Percentiles rank a stretch among this genome's conserved stretches.
phyloP scores from a whole-genome alignment of 371 early-diverging fungal species.

The Mucor circinelloides region DNA sequence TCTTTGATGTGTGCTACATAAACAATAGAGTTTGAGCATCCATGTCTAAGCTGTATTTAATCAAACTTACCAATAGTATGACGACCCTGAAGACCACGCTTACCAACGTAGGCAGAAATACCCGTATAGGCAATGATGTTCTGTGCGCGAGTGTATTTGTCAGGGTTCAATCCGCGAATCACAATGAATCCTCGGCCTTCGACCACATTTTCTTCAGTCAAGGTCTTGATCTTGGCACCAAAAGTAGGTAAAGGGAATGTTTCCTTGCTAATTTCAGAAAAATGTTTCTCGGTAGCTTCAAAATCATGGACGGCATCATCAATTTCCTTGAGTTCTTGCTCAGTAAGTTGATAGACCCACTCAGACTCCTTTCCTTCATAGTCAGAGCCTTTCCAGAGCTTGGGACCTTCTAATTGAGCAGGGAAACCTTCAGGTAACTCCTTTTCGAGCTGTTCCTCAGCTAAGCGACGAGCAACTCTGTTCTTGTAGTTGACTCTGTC shows the following conservation, averaged over 20 bases:
- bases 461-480: slow-evolving; percentile 29
- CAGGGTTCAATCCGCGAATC: slow-evolving; percentile 32
- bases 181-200: slow-evolving; percentile 34
- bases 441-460: slow-evolving; percentile 21
- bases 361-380: slow-evolving; percentile 30
- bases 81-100: slow-evolving; percentile 30
- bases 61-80: slow-evolving; percentile 24
- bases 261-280: slow-evolving; percentile 20
- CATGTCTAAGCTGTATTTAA: not conserved
- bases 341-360: slow-evolving; percentile 29
- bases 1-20: slow-evolving; percentile 32
- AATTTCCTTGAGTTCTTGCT: slow-evolving; percentile 28
- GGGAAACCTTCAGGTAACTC: slow-evolving; percentile 35
- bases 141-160: slow-evolving; percentile 28
- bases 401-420: slow-evolving; percentile 30
- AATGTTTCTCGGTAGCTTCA: slow-evolving; percentile 23
- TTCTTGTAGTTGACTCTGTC: slow-evolving; percentile 27
- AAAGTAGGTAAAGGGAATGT: slow-evolving; percentile 21
- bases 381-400: slow-evolving; percentile 32
- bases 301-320: slow-evolving; percentile 27
- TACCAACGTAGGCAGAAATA: slow-evolving; percentile 32
- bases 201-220: slow-evolving; percentile 28
- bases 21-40: not conserved
- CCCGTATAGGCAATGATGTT: slow-evolving; percentile 38
- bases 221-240: slow-evolving; percentile 26